Evolutionary conservation across 768 basidiomycete species (phyloP), one percentile per base, ranked within the genome.

Genomic region (Tylopilus rubrobrunneus): DNA sequence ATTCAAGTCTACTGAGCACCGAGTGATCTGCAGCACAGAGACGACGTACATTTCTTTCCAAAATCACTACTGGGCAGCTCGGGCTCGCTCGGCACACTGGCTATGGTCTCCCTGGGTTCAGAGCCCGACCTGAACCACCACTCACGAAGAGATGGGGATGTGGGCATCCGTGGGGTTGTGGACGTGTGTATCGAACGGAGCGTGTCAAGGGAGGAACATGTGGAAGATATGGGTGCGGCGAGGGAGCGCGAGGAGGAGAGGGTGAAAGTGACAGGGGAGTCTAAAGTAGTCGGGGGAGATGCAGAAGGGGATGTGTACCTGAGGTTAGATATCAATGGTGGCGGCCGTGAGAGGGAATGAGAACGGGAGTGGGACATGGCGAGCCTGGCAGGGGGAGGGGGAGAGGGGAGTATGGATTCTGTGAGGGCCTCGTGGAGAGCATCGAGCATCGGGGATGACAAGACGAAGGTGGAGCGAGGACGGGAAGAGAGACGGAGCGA

Each of bases 301-400:
- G 83, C 73, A 7, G 81, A 85, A 25, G 87, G 86, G 25, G 86
- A 76, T 0, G 86, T 82, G 2, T 79, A 75, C 44, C 84, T 79
- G 49, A 86, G 74, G 57, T 65, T 75, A 61, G 79, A 78, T 49
- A 85, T 67, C 50, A 81, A 76, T 8, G 78, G 77, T 8, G 83
- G 83, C 1, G 78, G 73, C 29, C 75, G 74, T 0, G 72, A 60
- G 28, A 76, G 66, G n/a, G 62, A 52, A 19, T 56, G 71, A 10
- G 73, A 57, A 17, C 67, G 47, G 28, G 63, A 67, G 51, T 73
- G 73, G 2, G 72, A 66, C 4, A 72, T 63, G 5, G 77, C 70
- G 17, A 78, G 71, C 37, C 69, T 68, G 23, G 79, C 78, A 27
- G 67, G 67, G 46, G 78, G 76, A 2, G 82, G 79, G 29, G 65